Evolutionary conservation across 176 grass and related monocot genomes (phyloP), one percentile per base, ranked within the genome.

Genomic region (Thinopyrum elongatum): DNA sequence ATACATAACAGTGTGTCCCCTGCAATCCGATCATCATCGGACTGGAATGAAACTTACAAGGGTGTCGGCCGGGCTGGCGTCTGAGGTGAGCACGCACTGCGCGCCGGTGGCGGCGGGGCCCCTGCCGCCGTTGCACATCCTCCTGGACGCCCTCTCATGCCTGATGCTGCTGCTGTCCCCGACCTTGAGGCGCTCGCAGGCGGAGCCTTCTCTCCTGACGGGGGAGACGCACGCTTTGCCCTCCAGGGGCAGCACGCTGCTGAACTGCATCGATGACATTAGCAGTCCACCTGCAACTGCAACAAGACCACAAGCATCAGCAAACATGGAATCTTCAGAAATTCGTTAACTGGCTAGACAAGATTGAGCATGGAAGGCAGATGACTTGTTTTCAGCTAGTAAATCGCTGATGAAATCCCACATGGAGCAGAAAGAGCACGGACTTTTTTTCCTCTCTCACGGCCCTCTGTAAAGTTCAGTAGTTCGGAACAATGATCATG

Each of bases 191-290:
- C 71, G 81, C 28, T 82, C 86, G 34, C 35, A 76, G 15, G 14
- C 25, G 33, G 44, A 31, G 12, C 49, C 35, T 12, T 79, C 77
- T 71, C 79, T 90, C 75, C 85, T 92, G 34, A 84, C 44, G 35
- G 87, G 74, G 85, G 51, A 83, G 65, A 83, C 70, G n/a, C 82
- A 95, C 14, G 93, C 74, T 65, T 92, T 95, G 31, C 83, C 74
- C 87, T 88, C 89, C 28, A 92, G 46, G 33, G 93, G 86, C 5
- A 89, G 39, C 30, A 88, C 88, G 23, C 85, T 86, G 84, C 80
- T 90, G 85, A 92, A 92, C 60, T 92, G 90, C 93, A 95, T 95
- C n/a, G 51, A 63, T 87, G 89, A 87, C 79, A 83, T 79, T 49
- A 27, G 60, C 72, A 58, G 19, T 58, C 55, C 55, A 9, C 85